Base-by-base conservation (phyloP, 176 grass and related monocot species). In the Ensete glaucum region DNA sequence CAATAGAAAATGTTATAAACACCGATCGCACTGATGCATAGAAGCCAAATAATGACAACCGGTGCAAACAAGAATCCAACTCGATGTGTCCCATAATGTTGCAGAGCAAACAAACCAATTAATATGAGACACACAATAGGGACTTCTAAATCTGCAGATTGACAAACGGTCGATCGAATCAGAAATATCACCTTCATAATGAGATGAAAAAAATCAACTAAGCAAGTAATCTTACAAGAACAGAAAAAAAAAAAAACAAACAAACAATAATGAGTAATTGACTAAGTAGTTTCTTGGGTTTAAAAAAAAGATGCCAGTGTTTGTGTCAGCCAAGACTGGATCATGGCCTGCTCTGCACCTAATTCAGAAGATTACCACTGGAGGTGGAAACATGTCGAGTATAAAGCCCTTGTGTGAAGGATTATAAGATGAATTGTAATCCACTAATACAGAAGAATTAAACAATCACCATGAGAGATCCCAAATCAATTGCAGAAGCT, bases 51-150 rank as follows among this genome's bases (percentile, higher is more conserved):
- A 24, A 99, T 83, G 55, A 99, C 95, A 19, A 99, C 74, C 8
- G 95, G 95, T 9, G 95, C 95, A 21, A 99, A 99, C 52, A 99
- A 79, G 84, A 99, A 93, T 48, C 95, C 90, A 3, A 99, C 82
- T 19, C 95, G 85, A 74, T 99, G 90, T 22, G 95, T 99, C 17
- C 95, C 90, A 9, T 99, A 99, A 84, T 99, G 95, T 99, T 99
- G 95, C 64, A 99, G 79, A 3, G 86, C 90, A 78, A 99, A 99
- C 64, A 99, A 80, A 76, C 82, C 81, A 63, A 99, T 77, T 49
- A 99, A 73, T 71, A 99, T 89, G 60, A 93, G 20, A 72, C 95
- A 99, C 62, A 88, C 86, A 79, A 91, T 67, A 76, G 95, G 95
- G 24, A 99, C 76, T 80, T 99, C 95, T 64, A 99, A 84, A 82